phyloP scores from a whole-genome alignment of 2,329 filamentous ascomycete species.

The Aspergillus sp. region DNA sequence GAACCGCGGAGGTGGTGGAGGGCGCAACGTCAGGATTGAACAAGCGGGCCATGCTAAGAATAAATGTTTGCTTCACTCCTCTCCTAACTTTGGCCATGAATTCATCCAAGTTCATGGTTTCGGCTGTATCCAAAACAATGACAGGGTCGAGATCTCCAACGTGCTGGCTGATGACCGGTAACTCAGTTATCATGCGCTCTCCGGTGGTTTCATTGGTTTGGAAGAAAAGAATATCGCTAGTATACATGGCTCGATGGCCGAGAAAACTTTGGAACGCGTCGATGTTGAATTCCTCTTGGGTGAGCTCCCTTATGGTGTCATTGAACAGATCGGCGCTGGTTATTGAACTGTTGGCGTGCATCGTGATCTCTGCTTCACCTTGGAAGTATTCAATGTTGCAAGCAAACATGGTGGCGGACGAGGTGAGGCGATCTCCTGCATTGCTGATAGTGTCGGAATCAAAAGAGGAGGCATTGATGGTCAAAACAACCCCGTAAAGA shows the following conservation, averaged over 20 bases:
- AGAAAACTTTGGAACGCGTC: constrained; percentile 32
- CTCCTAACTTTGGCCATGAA: constrained; percentile 28
- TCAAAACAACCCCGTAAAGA: constrained; percentile 34
- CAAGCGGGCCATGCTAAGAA: constrained; percentile 31
- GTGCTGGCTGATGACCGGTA: constrained; percentile 33
- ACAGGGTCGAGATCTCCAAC: constrained; percentile 31
- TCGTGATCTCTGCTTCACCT: constrained; percentile 27
- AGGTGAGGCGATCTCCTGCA: constrained; percentile 18
- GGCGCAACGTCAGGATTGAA: constrained; percentile 30
- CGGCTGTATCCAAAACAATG: constrained; percentile 29
- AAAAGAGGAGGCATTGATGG: constrained; percentile 25
- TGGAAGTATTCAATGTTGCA: constrained; percentile 32
- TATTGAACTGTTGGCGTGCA: constrained; percentile 38
- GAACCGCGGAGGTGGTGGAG: constrained; percentile 20
- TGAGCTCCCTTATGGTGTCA: constrained; percentile 17
- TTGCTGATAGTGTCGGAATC: constrained; percentile 10
- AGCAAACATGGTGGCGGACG: constrained; percentile 31
- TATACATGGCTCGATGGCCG: constrained; percentile 32
- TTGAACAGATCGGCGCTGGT: constrained; percentile 22
- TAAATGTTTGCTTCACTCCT: constrained; percentile 64
- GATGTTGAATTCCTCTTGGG: constrained; percentile 27
- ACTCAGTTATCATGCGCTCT: constrained; percentile 27
- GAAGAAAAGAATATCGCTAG: constrained; percentile 35
- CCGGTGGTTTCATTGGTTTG: constrained; percentile 28
- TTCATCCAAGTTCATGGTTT: constrained; percentile 28